Conservation (phyloP, 2,329 filamentous ascomycete species). For the Chaetomium sp. region DNA sequence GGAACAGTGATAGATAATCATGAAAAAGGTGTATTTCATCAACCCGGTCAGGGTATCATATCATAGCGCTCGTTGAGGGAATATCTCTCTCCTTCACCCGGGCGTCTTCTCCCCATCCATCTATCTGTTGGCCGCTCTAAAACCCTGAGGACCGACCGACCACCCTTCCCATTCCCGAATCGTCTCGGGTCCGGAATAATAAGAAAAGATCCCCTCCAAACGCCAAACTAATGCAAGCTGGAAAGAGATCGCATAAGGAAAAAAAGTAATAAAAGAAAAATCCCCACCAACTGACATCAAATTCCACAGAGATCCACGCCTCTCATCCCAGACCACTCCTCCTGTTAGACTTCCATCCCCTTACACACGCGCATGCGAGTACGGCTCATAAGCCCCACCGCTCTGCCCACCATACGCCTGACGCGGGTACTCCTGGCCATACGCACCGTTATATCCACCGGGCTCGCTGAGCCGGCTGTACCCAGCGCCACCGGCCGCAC, state of each 20-base stretch:
- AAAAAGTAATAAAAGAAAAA: not conserved
- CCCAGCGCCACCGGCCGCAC: constrained; percentile 26
- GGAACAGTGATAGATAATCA: too few species aligned
- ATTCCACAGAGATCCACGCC: too few species aligned
- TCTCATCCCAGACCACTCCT: too few species aligned
- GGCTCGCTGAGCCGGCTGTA: constrained; percentile 43
- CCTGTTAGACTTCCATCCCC: not conserved
- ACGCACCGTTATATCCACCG: constrained; percentile 25
- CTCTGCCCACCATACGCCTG: constrained; percentile 26
- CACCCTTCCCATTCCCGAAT: not conserved
- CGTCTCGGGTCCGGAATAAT: not conserved
- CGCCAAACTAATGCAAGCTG: constrained; percentile 11
- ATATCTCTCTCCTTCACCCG: not conserved
- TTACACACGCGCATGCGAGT: constrained; percentile 49
- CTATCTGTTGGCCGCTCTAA: not conserved
- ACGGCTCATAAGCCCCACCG: constrained; percentile 58
- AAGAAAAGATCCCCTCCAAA: constrained; percentile 5
- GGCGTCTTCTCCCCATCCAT: not conserved
- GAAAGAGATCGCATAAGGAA: not conserved
- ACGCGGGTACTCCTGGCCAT: constrained; percentile 13
- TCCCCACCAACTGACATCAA: not conserved
- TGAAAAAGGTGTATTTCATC: too few species aligned
- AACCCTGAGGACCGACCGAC: not conserved
- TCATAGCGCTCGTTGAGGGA: not conserved
- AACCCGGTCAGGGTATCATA: not conserved